These are phyloP conservation scores for Pseudisothecium myosuroides DNA, from an alignment of 225 moss, liverwort and hornwort species.

Conservation along the genomic window DNA sequence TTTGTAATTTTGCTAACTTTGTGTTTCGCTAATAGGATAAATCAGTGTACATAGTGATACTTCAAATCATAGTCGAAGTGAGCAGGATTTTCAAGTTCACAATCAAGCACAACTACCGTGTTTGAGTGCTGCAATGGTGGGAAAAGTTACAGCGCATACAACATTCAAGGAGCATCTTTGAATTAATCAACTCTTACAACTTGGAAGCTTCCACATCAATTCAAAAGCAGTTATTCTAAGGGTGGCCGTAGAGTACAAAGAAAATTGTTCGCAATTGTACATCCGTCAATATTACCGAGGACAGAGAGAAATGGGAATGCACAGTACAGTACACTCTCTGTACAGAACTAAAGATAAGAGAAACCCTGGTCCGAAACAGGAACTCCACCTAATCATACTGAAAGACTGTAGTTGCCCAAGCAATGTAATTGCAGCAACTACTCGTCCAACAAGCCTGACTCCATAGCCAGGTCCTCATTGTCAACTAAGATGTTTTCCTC, in stretches of 20 bases:
- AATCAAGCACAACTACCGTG: not conserved
- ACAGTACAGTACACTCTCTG: not conserved
- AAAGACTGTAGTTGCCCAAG: not conserved
- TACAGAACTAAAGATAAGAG: not conserved
- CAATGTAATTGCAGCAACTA: not conserved
- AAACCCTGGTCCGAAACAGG: not conserved
- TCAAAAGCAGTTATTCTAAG: not conserved
- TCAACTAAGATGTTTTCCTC: conserved; percentile 26
- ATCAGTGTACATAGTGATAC: too few relatives aligned
- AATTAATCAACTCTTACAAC: not conserved
- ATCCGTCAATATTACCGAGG: not conserved
- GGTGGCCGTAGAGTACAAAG: not conserved
- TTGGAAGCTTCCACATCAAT: not conserved
- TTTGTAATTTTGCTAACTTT: not conserved
- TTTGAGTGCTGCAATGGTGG: not conserved
- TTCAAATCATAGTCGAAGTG: not conserved
- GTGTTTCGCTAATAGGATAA: not conserved
- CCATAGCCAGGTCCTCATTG: conserved; percentile 32
- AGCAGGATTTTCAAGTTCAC: not conserved
- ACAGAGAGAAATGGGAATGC: not conserved
- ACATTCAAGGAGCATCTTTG: not conserved
- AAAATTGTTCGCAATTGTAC: not conserved
- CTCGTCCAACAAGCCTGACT: conserved; percentile 27
- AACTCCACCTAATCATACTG: not conserved
- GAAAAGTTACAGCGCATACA: not conserved